phyloP scores from a whole-genome alignment of 2,329 filamentous ascomycete species.

The Fusarium sp. region DNA sequence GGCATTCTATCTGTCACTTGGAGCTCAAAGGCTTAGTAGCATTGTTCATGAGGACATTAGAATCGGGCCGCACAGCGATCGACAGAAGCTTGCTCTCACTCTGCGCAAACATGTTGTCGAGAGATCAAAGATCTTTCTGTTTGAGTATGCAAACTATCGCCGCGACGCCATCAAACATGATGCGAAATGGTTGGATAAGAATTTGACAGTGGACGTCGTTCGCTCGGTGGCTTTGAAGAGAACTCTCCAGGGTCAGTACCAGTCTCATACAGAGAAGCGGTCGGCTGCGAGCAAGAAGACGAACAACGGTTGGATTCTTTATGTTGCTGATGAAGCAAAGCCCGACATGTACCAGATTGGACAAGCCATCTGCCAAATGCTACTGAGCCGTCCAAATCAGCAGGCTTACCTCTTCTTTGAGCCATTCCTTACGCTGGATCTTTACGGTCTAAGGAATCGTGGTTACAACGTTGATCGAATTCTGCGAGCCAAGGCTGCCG shows the following conservation, averaged over 20 bases:
- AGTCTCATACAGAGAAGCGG: slow-evolving; percentile 79
- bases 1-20: slow-evolving; percentile 84
- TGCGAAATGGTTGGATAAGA: slow-evolving; percentile 88
- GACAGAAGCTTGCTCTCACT: slow-evolving; percentile 75
- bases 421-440: slow-evolving; percentile 86
- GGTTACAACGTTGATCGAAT: slow-evolving; percentile 98
- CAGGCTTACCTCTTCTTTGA: slow-evolving; percentile 92
- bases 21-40: slow-evolving; percentile 79
- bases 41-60: slow-evolving; percentile 83
- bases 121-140: slow-evolving; percentile 87
- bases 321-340: slow-evolving; percentile 74
- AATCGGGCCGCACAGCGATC: slow-evolving; percentile 74
- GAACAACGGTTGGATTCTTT: slow-evolving; percentile 73
- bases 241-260: slow-evolving; percentile 76
- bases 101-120: slow-evolving; percentile 87
- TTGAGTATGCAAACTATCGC: slow-evolving; percentile 78
- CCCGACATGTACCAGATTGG: slow-evolving; percentile 94
- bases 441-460: slow-evolving; percentile 83
- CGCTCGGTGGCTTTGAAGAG: slow-evolving; percentile 81
- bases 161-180: slow-evolving; percentile 87
- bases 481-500: slow-evolving; percentile 85
- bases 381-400: slow-evolving; percentile 85
- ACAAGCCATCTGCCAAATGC: slow-evolving; percentile 82
- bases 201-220: slow-evolving; percentile 82
- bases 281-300: slow-evolving; percentile 75